phyloP scores from a whole-genome alignment of 306 rosid species.

The Quercus gilva region DNA sequence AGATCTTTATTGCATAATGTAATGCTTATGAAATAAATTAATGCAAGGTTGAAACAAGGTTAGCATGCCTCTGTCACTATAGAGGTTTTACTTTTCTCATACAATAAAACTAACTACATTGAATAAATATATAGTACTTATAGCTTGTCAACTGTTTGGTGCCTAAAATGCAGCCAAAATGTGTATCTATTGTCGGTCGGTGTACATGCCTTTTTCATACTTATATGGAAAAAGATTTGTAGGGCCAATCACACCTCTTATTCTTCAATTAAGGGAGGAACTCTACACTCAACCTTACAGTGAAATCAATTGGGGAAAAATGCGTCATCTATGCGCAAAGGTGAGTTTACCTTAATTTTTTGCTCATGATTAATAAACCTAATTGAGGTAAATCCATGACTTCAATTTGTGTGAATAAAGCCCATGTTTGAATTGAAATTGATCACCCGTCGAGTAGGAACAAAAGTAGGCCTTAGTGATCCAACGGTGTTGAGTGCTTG shows the following conservation, averaged over 20 bases:
- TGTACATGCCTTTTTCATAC: slow-evolving; percentile 80
- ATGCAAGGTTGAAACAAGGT: neutral
- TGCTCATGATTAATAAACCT: too few relatives aligned
- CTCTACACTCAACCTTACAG: slow-evolving; percentile 46
- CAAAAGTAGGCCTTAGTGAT: too few relatives aligned
- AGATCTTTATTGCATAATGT: neutral
- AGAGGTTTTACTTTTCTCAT: neutral
- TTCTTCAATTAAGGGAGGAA: slow-evolving; percentile 56
- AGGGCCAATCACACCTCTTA: slow-evolving; percentile 73
- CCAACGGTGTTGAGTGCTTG: neutral
- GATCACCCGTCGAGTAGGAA: too few relatives aligned
- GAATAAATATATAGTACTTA: neutral
- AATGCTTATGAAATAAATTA: neutral
- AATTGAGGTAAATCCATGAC: too few relatives aligned
- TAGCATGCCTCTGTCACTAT: neutral
- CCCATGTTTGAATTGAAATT: too few relatives aligned
- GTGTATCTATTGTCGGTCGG: slow-evolving; percentile 76
- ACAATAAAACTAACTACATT: neutral
- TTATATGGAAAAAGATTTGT: slow-evolving; percentile 67
- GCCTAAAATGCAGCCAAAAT: slow-evolving; percentile 59
- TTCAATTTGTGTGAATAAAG: too few relatives aligned
- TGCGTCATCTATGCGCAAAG: slow-evolving; percentile 60
- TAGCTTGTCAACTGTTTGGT: neutral
- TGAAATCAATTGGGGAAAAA: slow-evolving; percentile 51
- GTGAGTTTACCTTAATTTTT: slow-evolving; percentile 16